phyloP scores from a whole-genome alignment of 257 asterid genomes.

The Mentha longifolia region DNA sequence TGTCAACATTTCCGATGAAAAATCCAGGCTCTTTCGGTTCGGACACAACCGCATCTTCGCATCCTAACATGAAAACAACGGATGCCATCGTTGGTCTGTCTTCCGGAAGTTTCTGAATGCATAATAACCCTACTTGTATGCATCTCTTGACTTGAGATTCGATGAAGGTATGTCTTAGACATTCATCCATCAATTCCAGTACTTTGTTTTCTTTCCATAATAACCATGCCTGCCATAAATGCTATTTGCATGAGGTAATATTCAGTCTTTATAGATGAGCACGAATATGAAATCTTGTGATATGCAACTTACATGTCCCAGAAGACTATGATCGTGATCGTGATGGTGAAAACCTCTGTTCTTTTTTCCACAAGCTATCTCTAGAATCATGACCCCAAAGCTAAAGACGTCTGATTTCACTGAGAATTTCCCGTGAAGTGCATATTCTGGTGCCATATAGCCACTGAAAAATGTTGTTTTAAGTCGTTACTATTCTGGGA shows the following conservation, averaged over 20 bases:
- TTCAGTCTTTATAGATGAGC: not conserved
- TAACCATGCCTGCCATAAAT: constrained; percentile 23
- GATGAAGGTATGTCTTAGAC: not conserved
- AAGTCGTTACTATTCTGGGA: not conserved
- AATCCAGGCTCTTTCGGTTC: constrained; percentile 31
- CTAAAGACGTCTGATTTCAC: constrained; percentile 18
- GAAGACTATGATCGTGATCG: constrained; percentile 11
- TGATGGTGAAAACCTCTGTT: constrained; percentile 9
- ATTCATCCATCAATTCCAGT: constrained; percentile 23
- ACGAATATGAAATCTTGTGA: not conserved
- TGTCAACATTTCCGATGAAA: constrained; percentile 3
- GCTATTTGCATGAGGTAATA: not conserved
- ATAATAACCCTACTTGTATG: constrained; percentile 13
- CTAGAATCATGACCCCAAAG: constrained; percentile 13
- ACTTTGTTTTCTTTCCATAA: constrained; percentile 19
- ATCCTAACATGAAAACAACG: constrained; percentile 23
- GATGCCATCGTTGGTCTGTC: constrained; percentile 17
- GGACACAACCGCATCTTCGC: constrained; percentile 3
- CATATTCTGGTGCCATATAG: constrained; percentile 25
- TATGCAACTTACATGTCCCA: constrained; percentile 18
- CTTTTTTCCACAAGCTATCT: constrained; percentile 21
- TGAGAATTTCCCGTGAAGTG: constrained; percentile 18
- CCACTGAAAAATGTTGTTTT: constrained; percentile 14
- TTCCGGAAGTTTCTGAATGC: constrained; percentile 10
- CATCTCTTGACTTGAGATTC: not conserved